Evolutionary conservation across 164 flowering plant genomes (phyloP), one percentile per base, ranked within the genome.

Genomic region (Cinnamomum chago): DNA sequence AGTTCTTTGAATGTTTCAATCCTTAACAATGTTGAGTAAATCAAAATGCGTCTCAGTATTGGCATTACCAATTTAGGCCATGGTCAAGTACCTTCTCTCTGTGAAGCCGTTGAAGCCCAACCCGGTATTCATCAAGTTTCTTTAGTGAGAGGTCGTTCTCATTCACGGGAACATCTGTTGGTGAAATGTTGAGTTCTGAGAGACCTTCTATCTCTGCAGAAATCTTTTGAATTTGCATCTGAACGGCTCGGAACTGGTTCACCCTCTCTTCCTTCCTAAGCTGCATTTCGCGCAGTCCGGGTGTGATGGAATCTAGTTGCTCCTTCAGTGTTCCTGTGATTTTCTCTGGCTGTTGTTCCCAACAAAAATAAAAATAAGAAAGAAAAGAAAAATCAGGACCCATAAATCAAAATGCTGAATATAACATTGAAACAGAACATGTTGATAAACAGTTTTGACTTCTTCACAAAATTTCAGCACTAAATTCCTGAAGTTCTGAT

Each of bases 181-280:
- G 72, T 67, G 86, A 81, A 69, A 80, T 83, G 71, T 83, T 74
- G 35, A 76, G 78, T 70, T 81, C 89, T 72, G 89, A 75, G 33
- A 81, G 79, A 52, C 97, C 97, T 64, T 87, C 88, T 68, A 95
- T 89, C 80, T 95, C 95, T 81, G 94, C 89, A 65, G 94, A 84
- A 68, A 90, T 86, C 80, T 84, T 88, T 72, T 87, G 90, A 70
- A 95, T 90, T 76, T 91, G 89, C 60, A 81, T 83, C 73, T 88
- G 95, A 72, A 92, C 88, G 15, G 87, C 82, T 70, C 82, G 82
- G 82, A 95, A 90, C 79, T 92, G 91, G 70, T 85, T 90, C 81
- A 85, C 77, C 74, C 97, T 86, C 68, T 91, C 97, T 76, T 87
- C 88, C 81, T 88, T 92, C 74, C 90, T 86, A 75, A 83, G 73